These are phyloP conservation scores for Globisporangium cylindrosporum DNA, from an alignment of 352 stramenopile species.

Conservation along the genomic window DNA sequence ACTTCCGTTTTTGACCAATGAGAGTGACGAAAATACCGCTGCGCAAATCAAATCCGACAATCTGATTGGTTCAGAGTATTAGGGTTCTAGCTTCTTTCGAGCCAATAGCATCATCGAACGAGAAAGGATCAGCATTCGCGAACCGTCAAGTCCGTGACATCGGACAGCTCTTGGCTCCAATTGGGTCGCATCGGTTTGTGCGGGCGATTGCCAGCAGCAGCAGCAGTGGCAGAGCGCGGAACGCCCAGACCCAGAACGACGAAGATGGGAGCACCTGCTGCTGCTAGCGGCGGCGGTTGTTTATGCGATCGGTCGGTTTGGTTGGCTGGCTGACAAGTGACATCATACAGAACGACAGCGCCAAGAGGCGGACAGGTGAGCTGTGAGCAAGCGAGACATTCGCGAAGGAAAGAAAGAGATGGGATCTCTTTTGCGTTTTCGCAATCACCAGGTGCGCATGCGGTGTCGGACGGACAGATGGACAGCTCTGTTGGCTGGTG, in stretches of 20 bases:
- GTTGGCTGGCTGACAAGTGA: not conserved
- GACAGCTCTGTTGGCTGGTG: not conserved
- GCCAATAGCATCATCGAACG: conserved; percentile 2
- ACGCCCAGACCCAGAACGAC: conserved; percentile 1
- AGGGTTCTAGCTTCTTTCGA: not conserved
- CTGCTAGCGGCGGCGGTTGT: not conserved
- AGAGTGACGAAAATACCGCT: not conserved
- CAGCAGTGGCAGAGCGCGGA: not conserved
- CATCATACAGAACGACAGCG: not conserved
- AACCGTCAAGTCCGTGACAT: conserved; percentile 1
- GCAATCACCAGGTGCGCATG: not conserved
- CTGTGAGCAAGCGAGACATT: not conserved
- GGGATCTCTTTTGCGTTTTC: conserved; percentile 4
- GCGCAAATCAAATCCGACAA: not conserved
- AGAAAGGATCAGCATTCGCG: not conserved
- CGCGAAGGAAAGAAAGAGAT: conserved; percentile 3
- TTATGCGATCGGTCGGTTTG: conserved; percentile 1
- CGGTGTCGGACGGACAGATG: not conserved
- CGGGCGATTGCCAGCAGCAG: not conserved
- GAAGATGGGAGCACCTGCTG: conserved; percentile 10
- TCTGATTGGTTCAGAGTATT: not conserved
- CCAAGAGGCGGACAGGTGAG: not conserved
- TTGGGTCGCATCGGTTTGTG: not conserved
- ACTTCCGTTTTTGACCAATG: not conserved
- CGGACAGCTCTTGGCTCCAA: conserved; percentile 3